Evolutionary conservation across 2,329 filamentous ascomycete genomes (phyloP).

Genomic region (Epichloe gansuensis): DNA sequence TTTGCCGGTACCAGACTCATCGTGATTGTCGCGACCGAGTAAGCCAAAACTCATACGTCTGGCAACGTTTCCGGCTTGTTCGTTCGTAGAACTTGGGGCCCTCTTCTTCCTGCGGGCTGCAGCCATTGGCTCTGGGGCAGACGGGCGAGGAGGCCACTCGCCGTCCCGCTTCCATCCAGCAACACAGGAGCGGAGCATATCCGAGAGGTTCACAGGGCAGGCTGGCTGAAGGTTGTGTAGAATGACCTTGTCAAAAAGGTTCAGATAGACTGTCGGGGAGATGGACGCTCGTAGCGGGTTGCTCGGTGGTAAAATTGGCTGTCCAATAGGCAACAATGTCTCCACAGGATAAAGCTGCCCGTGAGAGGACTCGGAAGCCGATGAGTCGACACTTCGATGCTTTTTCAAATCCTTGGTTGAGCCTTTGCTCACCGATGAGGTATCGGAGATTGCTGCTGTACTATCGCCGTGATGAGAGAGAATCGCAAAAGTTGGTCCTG

Average conservation of each 20-base stretch:
- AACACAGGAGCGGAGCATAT: slow-evolving; percentile 71
- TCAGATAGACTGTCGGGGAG: slow-evolving; percentile 58
- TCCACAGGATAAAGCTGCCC: slow-evolving; percentile 36
- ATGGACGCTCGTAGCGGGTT: slow-evolving; percentile 73
- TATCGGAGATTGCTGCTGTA: slow-evolving; percentile 28
- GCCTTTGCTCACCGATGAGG: slow-evolving; percentile 29
- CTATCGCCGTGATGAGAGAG: slow-evolving; percentile 18
- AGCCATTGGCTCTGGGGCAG: slow-evolving; percentile 25
- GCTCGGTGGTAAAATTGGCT: slow-evolving; percentile 57
- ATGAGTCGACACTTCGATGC: slow-evolving; percentile 22
- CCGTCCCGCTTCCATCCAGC: slow-evolving; percentile 87
- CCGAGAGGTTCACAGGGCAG: slow-evolving; percentile 75
- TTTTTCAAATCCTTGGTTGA: slow-evolving; percentile 20
- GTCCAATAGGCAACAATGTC: slow-evolving; percentile 58
- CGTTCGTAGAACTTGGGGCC: slow-evolving; percentile 12
- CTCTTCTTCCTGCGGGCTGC: slow-evolving; percentile 30
- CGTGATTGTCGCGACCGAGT: slow-evolving; percentile 28
- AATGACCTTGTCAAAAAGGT: slow-evolving; percentile 84
- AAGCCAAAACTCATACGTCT: slow-evolving; percentile 37
- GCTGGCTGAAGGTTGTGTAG: slow-evolving; percentile 68
- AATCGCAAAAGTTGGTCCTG: slow-evolving; percentile 13
- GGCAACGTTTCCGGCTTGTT: slow-evolving; percentile 17
- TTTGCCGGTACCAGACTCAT: slow-evolving; percentile 22
- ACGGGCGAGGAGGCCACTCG: slow-evolving; percentile 66
- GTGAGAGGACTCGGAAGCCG: slow-evolving; percentile 14